Evolutionary conservation across 768 basidiomycete genomes (phyloP).

Genomic region (Mycena rebaudengoi): DNA sequence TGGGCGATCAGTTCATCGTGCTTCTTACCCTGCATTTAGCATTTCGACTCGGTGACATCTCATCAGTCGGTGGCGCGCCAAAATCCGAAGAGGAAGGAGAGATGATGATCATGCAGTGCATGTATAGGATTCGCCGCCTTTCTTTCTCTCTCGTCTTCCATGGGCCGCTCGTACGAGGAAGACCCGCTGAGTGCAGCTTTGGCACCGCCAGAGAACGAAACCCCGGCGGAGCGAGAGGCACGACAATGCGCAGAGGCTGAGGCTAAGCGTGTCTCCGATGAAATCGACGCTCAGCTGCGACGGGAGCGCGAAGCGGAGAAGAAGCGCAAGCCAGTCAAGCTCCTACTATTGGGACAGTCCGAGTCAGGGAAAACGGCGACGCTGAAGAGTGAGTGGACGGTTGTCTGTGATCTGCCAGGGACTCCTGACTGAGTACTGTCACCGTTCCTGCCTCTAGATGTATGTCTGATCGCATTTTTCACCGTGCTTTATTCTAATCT

Average conservation of each 20-base stretch:
- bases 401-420: neutral
- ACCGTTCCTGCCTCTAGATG: conserved; percentile 19
- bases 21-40: too few relatives aligned
- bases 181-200: conserved; percentile 71
- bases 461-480: neutral
- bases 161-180: conserved; percentile 44
- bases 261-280: conserved; percentile 70
- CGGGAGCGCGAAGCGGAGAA: conserved; percentile 64
- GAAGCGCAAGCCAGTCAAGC: conserved; percentile 74
- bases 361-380: conserved; percentile 86
- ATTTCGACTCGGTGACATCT: too few relatives aligned
- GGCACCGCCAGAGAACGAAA: conserved; percentile 72
- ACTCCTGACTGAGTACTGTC: conserved; percentile 19
- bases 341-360: conserved; percentile 70
- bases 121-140: neutral
- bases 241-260: conserved; percentile 70
- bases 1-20: too few relatives aligned
- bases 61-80: too few relatives aligned
- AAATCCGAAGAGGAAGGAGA: conserved; percentile 14
- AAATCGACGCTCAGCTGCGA: conserved; percentile 79
- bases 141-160: conserved; percentile 1
- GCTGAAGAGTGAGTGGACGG: conserved; percentile 67
- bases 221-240: conserved; percentile 58
- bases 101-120: conserved; percentile 13
- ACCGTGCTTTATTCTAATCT: neutral